phyloP scores from a whole-genome alignment of 768 basidiomycete genomes.

The Multifurca ochricompacta region DNA sequence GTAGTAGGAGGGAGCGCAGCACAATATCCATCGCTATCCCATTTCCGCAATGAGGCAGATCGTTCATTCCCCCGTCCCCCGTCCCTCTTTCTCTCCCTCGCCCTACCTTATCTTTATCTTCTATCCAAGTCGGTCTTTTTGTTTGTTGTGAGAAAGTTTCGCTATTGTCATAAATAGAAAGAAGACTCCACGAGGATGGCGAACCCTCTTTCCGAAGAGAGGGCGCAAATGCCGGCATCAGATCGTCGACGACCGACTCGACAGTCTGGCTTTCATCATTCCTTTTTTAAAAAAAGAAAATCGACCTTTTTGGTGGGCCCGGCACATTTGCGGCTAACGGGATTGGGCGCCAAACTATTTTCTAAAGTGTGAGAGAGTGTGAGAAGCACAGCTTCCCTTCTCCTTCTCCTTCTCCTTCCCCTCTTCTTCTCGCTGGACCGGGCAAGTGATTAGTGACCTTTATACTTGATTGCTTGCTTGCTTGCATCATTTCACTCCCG shows the following conservation, averaged over 20 bases:
- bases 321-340: slow-evolving; percentile 4
- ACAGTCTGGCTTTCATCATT: slow-evolving; percentile 17
- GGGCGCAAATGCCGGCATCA: slow-evolving; percentile 16
- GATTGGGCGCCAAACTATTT: not conserved
- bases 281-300: slow-evolving; percentile 16
- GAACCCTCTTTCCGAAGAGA: not conserved
- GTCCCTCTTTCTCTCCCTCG: not conserved
- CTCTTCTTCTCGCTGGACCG: no score
- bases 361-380: no score
- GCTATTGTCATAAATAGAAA: not conserved
- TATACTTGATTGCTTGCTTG: no score
- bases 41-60: no score
- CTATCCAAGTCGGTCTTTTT: slow-evolving; percentile 1
- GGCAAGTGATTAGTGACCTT: no score
- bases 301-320: slow-evolving; percentile 9
- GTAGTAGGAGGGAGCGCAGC: no score
- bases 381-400: not conserved
- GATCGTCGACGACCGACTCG: slow-evolving; percentile 10
- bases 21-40: no score
- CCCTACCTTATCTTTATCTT: no score
- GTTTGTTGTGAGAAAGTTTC: not conserved
- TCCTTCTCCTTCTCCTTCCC: no score
- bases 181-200: slow-evolving; percentile 13
- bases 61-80: not conserved
- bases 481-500: not conserved